Base-by-base conservation (phyloP, 805 yeast genomes). In the Saturnispora besseyi region DNA sequence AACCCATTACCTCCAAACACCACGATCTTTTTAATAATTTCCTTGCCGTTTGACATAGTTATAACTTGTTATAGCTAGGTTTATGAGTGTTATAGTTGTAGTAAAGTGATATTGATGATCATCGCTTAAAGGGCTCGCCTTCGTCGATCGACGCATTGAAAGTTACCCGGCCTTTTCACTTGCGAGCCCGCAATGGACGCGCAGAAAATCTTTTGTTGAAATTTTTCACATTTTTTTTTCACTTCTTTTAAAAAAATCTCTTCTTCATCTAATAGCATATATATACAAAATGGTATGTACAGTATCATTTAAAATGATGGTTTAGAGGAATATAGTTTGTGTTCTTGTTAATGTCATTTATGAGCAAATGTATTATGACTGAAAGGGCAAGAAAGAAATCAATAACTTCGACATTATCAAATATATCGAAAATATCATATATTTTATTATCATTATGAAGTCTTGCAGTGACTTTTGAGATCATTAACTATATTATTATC, bases 1-100 rank as follows among this genome's bases (percentile, higher is more conserved):
- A 87, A 87, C 8, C 97, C 97, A 56, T 78, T 80, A 0, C 97
- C 96, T 15, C 98, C 98, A 59, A 89, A 79, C 0, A 89, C 87
- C 3, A 87, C 78, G 3, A 67, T 43, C 28, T 53, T 54, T 15
- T 41, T 34, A n/a, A 31, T 41, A 9, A 41, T 29, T 28, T 26
- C 29, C 29, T 41, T 29, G 15, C 40, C 22, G n/a, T 26, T 12
- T 38, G 42, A 22, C 30, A 24, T 24, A 29, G n/a, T 22, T 24
- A 9, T 22, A 22, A 10, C 15, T 5, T 24, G 15, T 38, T 5
- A 13, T 24, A 10, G 10, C 41, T 11, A 18, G 18, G 18, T 18
- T 18, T 18, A 18, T 18, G 18, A 18, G 18, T 18, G 18, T 26
- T 26, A 26, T 6, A 26, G 1, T 26, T 6, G 29, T 8, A 26